phyloP scores from a whole-genome alignment of 495 filamentous ascomycete species.

The Rusavskia elegans region DNA sequence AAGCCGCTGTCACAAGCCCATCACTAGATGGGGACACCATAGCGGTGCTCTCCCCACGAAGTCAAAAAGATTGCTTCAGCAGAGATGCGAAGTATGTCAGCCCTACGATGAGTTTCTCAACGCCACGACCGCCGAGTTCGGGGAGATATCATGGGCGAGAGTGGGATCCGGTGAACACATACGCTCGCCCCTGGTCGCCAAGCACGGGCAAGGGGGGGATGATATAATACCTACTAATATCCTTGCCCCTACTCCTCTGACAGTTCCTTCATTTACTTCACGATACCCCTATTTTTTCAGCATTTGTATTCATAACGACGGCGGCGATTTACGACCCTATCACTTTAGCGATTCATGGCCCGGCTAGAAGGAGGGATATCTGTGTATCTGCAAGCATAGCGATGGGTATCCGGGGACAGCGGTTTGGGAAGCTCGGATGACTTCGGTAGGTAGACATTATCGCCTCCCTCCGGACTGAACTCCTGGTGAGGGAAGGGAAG shows the following conservation, averaged over 20 bases:
- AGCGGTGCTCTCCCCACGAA: constrained; percentile 1
- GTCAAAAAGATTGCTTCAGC: constrained; percentile 24
- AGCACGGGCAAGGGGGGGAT: not conserved
- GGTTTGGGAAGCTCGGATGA: too few species aligned
- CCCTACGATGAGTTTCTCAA: constrained; percentile 43
- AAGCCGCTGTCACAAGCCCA: constrained; percentile 25
- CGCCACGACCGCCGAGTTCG: constrained; percentile 33
- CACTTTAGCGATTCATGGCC: not conserved
- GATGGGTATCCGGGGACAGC: not conserved
- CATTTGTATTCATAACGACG: too few species aligned
- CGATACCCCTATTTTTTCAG: not conserved
- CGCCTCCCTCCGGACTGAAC: not conserved
- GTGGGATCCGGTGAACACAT: constrained; percentile 24
- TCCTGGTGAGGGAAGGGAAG: not conserved
- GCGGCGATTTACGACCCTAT: not conserved
- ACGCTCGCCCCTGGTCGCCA: constrained; percentile 11
- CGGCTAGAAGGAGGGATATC: not conserved
- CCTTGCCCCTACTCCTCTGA: not conserved
- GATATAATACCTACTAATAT: not conserved
- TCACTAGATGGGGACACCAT: constrained; percentile 3
- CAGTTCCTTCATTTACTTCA: not conserved
- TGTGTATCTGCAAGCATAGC: not conserved
- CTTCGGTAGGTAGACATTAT: too few species aligned
- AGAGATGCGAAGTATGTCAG: constrained; percentile 37
- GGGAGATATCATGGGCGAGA: constrained; percentile 7